Percentiles rank a stretch among this genome's conserved stretches.
phyloP scores from a whole-genome alignment of 2,329 filamentous ascomycete genomes.

The Aspergillus novofumigatus region DNA sequence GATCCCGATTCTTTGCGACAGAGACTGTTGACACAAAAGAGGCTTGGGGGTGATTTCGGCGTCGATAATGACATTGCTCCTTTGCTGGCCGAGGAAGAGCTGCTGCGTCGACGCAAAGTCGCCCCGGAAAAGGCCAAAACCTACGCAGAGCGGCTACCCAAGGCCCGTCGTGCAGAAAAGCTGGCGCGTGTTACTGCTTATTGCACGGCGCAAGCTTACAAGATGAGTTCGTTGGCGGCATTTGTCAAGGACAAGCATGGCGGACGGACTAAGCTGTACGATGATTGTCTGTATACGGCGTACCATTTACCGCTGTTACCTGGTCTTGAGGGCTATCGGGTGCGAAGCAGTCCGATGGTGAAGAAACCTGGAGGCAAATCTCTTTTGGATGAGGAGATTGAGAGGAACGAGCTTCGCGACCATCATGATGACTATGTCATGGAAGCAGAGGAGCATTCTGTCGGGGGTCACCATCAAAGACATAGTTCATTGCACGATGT shows the following conservation, averaged over 20 bases:
- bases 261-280: constrained; percentile 92
- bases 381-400: constrained; percentile 90
- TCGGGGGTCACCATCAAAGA: constrained; percentile 31
- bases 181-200: constrained; percentile 89
- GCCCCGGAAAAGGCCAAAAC: constrained; percentile 66
- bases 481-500: constrained; percentile 9
- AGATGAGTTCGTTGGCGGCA: constrained; percentile 78
- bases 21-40: constrained; percentile 29
- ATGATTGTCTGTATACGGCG: constrained; percentile 93
- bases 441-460: constrained; percentile 50
- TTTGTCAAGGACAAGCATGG: constrained; percentile 86
- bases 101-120: constrained; percentile 51
- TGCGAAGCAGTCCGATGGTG: constrained; percentile 84
- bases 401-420: constrained; percentile 82
- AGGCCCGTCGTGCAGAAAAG: constrained; percentile 80
- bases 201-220: constrained; percentile 91
- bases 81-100: constrained; percentile 55
- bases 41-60: constrained; percentile 50
- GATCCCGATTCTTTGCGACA: constrained; percentile 32
- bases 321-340: constrained; percentile 78
- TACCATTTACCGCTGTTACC: constrained; percentile 88
- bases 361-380: constrained; percentile 93
- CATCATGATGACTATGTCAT: constrained; percentile 90
- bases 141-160: constrained; percentile 89
- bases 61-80: constrained; percentile 52